Percentiles rank a stretch among this genome's conserved stretches.
Conservation (phyloP, 208 protist genomes). For the Crithidia brevicula region DNA sequence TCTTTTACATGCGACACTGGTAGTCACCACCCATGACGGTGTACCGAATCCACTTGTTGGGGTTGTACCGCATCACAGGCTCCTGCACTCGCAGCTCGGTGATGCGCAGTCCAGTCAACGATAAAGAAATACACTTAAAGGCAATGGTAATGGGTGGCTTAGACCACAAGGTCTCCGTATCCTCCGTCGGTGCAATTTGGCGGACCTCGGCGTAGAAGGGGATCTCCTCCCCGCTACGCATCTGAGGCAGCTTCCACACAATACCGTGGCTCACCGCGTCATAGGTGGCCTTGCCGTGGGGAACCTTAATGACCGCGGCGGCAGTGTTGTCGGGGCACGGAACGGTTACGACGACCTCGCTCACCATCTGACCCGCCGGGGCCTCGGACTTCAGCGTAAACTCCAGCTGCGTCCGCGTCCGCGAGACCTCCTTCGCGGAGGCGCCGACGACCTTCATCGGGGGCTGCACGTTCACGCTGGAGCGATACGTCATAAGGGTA, state of each 20-base stretch:
- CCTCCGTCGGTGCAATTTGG: slow-evolving; percentile 82
- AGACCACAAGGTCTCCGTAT: slow-evolving; percentile 85
- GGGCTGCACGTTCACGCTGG: slow-evolving; percentile 92
- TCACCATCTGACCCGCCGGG: slow-evolving; percentile 28
- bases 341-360: slow-evolving; percentile 81
- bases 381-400: slow-evolving; percentile 80
- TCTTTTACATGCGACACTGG: slow-evolving; percentile 91
- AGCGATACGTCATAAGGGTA: slow-evolving; percentile 97
- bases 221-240: slow-evolving; percentile 85
- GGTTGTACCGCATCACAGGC: slow-evolving; percentile 77
- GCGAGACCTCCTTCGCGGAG: slow-evolving; percentile 93
- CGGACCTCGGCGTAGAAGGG: slow-evolving; percentile 92
- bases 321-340: slow-evolving; percentile 96
- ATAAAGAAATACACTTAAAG: slow-evolving; percentile 96
- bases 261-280: slow-evolving; percentile 88
- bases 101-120: slow-evolving; percentile 96
- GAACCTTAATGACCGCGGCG: slow-evolving; percentile 73
- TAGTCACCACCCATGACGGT: slow-evolving; percentile 97
- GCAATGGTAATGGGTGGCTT: slow-evolving; percentile 95
- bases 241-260: slow-evolving; percentile 89
- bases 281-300: slow-evolving; percentile 92
- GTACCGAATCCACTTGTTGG: slow-evolving; percentile 99
- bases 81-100: slow-evolving; percentile 94
- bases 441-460: slow-evolving; percentile 93
- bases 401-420: slow-evolving; percentile 90